phyloP scores from a whole-genome alignment of 805 yeast species.

The Komagataella populi region DNA sequence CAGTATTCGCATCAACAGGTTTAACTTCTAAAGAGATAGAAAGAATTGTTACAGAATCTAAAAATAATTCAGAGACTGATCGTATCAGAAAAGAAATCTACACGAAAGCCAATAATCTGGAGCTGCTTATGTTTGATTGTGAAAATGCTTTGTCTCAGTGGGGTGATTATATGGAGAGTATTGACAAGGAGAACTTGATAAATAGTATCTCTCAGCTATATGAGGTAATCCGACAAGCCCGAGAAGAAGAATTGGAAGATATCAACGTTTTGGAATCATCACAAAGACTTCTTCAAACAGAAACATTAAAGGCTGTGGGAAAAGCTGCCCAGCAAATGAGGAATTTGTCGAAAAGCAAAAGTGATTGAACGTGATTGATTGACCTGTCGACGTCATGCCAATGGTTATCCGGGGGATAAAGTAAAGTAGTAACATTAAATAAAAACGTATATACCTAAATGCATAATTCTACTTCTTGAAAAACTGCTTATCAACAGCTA shows the following conservation, averaged over 20 bases:
- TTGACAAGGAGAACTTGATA: constrained; percentile 6
- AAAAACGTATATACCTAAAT: background rate
- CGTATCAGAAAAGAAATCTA: constrained; percentile 75
- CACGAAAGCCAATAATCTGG: constrained; percentile 61
- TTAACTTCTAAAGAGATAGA: constrained; percentile 82
- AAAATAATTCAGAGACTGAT: constrained; percentile 78
- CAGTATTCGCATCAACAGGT: constrained; percentile 94
- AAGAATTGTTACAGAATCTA: constrained; percentile 84
- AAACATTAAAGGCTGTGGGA: background rate
- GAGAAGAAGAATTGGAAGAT: constrained; percentile 14
- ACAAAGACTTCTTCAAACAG: background rate
- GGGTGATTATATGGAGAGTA: constrained; percentile 7
- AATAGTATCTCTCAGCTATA: constrained; percentile 13
- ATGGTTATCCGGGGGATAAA: background rate
- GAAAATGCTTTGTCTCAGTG: constrained; percentile 18
- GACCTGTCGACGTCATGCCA: background rate
- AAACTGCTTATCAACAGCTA: constrained; percentile 39
- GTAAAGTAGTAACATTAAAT: background rate
- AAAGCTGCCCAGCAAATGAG: background rate
- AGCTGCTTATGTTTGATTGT: constrained; percentile 19
- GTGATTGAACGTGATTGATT: background rate
- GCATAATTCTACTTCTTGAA: constrained; percentile 15
- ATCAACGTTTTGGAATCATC: background rate
- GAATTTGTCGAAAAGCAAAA: background rate
- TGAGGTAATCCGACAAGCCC: constrained; percentile 14